phyloP scores from a whole-genome alignment of 2,329 filamentous ascomycete species.

The Xylaria sp. region DNA sequence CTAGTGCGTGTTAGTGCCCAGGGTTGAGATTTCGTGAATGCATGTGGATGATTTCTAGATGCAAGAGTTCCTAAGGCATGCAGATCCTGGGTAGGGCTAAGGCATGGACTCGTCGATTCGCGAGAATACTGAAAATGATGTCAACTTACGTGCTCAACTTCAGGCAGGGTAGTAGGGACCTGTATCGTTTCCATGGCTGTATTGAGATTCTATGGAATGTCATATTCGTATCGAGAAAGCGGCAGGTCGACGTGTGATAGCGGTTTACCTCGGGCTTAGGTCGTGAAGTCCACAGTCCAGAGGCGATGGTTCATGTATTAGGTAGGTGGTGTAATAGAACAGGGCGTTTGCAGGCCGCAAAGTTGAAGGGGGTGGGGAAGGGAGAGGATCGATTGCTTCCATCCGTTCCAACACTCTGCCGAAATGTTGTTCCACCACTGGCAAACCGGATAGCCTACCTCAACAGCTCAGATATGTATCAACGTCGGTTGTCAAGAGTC shows the following conservation, averaged over 20 bases:
- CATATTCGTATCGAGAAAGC: constrained; percentile 29
- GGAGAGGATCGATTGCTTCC: neutral
- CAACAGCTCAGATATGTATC: too few species aligned
- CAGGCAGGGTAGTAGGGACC: constrained; percentile 31
- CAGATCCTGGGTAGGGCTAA: neutral
- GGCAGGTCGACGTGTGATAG: constrained; percentile 1
- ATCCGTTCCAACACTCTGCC: too few species aligned
- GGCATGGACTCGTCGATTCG: neutral
- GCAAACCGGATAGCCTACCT: too few species aligned
- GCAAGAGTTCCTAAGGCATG: neutral
- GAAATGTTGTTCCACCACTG: too few species aligned
- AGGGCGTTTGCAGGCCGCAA: neutral
- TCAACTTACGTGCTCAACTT: constrained; percentile 33
- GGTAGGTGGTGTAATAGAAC: neutral
- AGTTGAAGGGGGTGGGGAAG: neutral
- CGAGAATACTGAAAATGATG: neutral
- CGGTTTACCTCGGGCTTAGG: neutral
- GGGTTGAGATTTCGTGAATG: neutral
- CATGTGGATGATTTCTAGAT: neutral
- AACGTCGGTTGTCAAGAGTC: neutral
- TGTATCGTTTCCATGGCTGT: constrained; percentile 31
- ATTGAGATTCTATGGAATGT: constrained; percentile 17
- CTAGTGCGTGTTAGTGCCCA: constrained; percentile 28
- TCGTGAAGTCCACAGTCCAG: neutral
- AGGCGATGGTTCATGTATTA: neutral